Evolutionary conservation across 202 grass and related monocot species (phyloP).

Genomic region (Zoysia matrella): DNA sequence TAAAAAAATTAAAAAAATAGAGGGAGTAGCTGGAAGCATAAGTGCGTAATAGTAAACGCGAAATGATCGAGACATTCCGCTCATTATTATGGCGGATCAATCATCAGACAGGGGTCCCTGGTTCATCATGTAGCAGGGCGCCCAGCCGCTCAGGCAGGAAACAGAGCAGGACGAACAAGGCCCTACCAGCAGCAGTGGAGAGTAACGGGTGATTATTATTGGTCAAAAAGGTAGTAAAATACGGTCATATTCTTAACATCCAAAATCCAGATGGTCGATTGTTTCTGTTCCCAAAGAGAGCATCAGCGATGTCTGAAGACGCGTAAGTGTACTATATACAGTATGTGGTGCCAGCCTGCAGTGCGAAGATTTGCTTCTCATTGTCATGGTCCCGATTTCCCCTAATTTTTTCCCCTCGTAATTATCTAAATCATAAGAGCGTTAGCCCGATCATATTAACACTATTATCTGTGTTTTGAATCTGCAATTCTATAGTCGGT

Average conservation of each 20-base stretch:
- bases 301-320: slow-evolving; percentile 12
- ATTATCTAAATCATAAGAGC: no score
- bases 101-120: background rate
- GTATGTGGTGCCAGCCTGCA: no score
- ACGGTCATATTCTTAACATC: background rate
- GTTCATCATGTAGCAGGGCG: background rate
- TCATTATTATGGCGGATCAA: background rate
- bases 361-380: no score
- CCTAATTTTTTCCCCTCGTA: no score
- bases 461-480: no score
- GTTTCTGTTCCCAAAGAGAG: background rate
- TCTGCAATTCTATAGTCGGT: no score
- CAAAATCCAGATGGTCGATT: background rate
- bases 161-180: background rate
- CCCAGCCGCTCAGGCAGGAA: background rate
- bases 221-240: background rate
- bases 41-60: background rate
- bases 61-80: slow-evolving; percentile 19
- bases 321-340: background rate
- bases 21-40: background rate
- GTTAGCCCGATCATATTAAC: no score
- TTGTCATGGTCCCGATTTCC: no score
- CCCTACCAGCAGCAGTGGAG: background rate
- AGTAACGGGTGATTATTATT: slow-evolving; percentile 4
- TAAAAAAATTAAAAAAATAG: no score